Conservation (phyloP, 495 filamentous ascomycete species). For the Penicillium desertorum region DNA sequence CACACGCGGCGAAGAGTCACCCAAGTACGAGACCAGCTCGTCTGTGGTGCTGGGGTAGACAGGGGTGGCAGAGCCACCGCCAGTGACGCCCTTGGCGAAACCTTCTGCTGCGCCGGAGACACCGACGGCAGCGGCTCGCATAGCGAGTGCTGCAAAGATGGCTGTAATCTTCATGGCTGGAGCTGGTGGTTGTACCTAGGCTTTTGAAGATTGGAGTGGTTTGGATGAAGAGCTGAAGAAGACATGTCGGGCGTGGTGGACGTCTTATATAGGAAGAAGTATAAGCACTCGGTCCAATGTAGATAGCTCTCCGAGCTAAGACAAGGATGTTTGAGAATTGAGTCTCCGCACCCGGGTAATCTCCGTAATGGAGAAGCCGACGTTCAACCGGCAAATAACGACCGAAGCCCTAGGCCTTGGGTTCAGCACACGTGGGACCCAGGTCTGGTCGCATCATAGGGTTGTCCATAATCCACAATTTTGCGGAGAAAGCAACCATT, state of each 20-base stretch:
- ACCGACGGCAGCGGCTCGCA: slow-evolving; percentile 30
- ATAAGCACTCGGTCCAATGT: not conserved
- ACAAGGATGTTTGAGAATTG: not conserved
- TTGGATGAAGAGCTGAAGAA: not conserved
- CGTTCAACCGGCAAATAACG: not conserved
- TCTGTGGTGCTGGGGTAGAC: slow-evolving; percentile 41
- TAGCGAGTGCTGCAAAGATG: slow-evolving; percentile 25
- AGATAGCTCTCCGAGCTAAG: slow-evolving; percentile 2
- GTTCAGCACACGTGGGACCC: not conserved
- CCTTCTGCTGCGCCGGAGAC: slow-evolving; percentile 43
- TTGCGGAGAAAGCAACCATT: not conserved
- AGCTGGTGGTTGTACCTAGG: not conserved
- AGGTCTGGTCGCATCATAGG: not conserved
- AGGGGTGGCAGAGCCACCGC: slow-evolving; percentile 38
- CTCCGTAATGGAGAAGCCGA: not conserved
- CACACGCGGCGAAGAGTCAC: slow-evolving; percentile 37
- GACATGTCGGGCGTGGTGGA: not conserved
- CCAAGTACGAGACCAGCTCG: slow-evolving; percentile 47
- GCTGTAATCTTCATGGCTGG: slow-evolving; percentile 24
- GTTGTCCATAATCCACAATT: not conserved
- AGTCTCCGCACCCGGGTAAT: not conserved
- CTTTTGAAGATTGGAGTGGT: not conserved
- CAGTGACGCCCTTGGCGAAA: slow-evolving; percentile 43
- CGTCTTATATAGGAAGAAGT: slow-evolving; percentile 8
- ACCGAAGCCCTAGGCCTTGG: not conserved